Base-by-base conservation (phyloP, 1,139 yeast genomes). In the Hyphopichia burtonii region DNA sequence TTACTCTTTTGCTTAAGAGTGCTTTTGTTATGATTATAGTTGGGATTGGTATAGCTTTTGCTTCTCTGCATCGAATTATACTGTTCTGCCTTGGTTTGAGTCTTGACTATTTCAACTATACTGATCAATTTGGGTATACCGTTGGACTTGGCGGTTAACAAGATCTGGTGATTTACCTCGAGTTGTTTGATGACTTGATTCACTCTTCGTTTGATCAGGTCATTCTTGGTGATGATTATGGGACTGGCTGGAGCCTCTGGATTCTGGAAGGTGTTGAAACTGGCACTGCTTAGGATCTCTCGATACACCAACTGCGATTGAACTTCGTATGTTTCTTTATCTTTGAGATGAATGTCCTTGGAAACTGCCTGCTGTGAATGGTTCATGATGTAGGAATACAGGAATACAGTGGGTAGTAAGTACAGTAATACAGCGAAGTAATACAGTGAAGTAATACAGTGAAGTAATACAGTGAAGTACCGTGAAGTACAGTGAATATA, bases 51-150 rank as follows among this genome's bases (percentile, higher is more conserved):
- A 2, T 36, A 31, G 7, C 46, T 42, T 14, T 43, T 41, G 17
- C 41, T 15, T 17, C 46, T 33, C 4, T 34, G 10, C 15, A 52
- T 31, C 23, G 35, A 42, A 38, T 52, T 52, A 28, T 35, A 48
- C 39, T 52, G 56, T 38, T 45, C 37, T 3, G 5, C 3, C 5
- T 17, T 33, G 9, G 12, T 7, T 6, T 41, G 44, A 49, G 37
- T 28, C 39, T 63, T 64, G 12, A 50, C 55, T n/a, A 65, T 63
- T 41, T 65, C 68, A 12, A 56, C 49, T 5, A 64, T 51, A 4
- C 65, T 52, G 11, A 65, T 50, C 27, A 58, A 42, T 44, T 65
- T 65, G n/a, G 57, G 48, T 4, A 63, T 52, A 2, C 56, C 51
- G 11, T 43, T 49, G 2, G 66, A 50, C 22, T 45, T 50, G 32